Evolutionary conservation across 2,329 filamentous ascomycete genomes (phyloP), one percentile per base, ranked within the genome.

Genomic region (Botrytis pseudocinerea): DNA sequence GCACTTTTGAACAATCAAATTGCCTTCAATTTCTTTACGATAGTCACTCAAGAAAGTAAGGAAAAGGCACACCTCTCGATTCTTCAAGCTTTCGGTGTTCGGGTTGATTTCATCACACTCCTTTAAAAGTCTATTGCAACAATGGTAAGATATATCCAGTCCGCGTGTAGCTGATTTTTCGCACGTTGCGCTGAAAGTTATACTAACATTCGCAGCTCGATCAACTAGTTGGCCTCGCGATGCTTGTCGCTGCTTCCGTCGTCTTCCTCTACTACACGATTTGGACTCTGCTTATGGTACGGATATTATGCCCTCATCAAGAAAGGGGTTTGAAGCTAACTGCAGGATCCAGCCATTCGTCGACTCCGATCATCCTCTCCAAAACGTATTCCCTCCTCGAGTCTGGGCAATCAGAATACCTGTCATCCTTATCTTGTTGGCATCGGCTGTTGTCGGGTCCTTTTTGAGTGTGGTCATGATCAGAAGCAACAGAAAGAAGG

Each of bases 381-480:
- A 99, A 82, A 92, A 92, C 82, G 88, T 98, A 85, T 99, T 99
- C 86, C 96, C 94, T 75, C 95, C 95, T 64, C 95, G 96, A 82
- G 95, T 97, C 82, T 99, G 96, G 96, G 96, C 96, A 75, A 97
- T 99, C 82, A 95, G 96, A 83, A 96, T 99, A 81, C 96, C 96
- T 78, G 95, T 99, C 79, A 97, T 99, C 82, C 91, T 99, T 78
- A 92, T 98, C 76, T 90, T 99, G 64, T 87, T 99, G 77, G 95
- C 92, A 76, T 95, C 92, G 74, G 94, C 96, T 74, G 94, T 99
- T 74, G 95, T 99, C 75, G 96, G 96, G 76, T 97, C 94, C 74
- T 99, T 99, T 87, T 88, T 99, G 78, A 92, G 93, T 80, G 91
- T 97, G 81, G 95, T 99, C 81, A 99, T 99, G 96, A 98, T 99